Evolutionary conservation across 176 grass and related monocot species (phyloP).

Genomic region (Themeda triandra): DNA sequence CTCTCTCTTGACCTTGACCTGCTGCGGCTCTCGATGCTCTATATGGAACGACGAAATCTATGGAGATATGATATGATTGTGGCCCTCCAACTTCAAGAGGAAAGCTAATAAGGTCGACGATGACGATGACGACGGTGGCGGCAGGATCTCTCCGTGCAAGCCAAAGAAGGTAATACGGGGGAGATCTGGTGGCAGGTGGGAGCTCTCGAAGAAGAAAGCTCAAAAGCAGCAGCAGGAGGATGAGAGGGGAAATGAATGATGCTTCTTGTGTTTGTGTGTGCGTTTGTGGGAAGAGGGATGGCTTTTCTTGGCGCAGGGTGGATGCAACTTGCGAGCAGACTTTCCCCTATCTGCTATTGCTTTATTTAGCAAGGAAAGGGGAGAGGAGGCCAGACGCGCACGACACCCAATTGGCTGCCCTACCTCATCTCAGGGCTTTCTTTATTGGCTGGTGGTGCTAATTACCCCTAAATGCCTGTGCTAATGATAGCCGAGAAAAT

Average conservation of each 20-base stretch:
- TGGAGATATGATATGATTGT: background rate
- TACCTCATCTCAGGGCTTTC: constrained; percentile 19
- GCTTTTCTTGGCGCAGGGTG: constrained; percentile 39
- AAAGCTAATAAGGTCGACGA: background rate
- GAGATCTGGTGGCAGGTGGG: constrained; percentile 37
- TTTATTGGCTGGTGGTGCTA: constrained; percentile 34
- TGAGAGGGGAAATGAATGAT: background rate
- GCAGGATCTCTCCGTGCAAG: constrained; percentile 21
- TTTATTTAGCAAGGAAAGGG: constrained; percentile 56
- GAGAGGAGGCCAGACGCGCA: constrained; percentile 15
- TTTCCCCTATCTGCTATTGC: constrained; percentile 53
- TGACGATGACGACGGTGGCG: too few species aligned
- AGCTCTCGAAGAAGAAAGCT: constrained; percentile 50
- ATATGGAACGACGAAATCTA: too few species aligned
- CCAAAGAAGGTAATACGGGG: constrained; percentile 1
- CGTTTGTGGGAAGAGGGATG: constrained; percentile 21
- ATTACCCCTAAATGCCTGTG: constrained; percentile 7
- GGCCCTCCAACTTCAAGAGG: background rate
- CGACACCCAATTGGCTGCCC: constrained; percentile 35
- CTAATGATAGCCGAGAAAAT: constrained; percentile 14
- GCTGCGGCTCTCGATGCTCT: too few species aligned
- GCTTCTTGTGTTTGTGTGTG: constrained; percentile 4
- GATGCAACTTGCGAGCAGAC: constrained; percentile 39
- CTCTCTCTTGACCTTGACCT: background rate
- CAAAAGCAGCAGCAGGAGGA: constrained; percentile 22